Percentiles rank a stretch among this genome's conserved stretches.
These are phyloP conservation scores for Cercospora brassicicola DNA, from an alignment of 2,329 filamentous ascomycete species.

Conservation along the genomic window DNA sequence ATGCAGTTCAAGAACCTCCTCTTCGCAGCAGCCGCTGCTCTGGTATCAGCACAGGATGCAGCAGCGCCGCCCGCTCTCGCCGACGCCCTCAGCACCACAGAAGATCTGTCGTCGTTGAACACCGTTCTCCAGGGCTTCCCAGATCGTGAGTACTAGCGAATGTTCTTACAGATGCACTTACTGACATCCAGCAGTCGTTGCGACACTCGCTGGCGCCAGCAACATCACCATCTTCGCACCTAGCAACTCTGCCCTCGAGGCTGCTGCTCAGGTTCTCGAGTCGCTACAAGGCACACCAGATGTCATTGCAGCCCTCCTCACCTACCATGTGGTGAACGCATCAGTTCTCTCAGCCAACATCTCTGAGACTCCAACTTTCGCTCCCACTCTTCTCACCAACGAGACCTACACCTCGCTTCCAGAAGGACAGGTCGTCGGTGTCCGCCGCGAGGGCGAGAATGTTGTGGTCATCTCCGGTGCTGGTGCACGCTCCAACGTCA, in stretches of 20 bases:
- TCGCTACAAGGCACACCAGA: constrained; percentile 38
- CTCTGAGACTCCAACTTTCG: constrained; percentile 42
- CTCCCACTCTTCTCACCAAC: constrained; percentile 54
- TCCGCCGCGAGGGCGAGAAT: constrained; percentile 40
- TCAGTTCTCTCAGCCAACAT: constrained; percentile 47
- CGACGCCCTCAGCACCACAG: constrained; percentile 37
- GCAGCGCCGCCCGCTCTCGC: constrained; percentile 38
- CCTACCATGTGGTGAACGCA: constrained; percentile 61
- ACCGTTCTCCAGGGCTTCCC: constrained; percentile 18
- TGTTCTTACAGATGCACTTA: background rate
- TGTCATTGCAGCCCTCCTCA: constrained; percentile 50
- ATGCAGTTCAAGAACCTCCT: constrained; percentile 46
- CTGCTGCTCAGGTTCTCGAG: constrained; percentile 38
- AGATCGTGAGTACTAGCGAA: constrained; percentile 10
- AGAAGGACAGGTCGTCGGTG: constrained; percentile 55
- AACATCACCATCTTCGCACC: constrained; percentile 63
- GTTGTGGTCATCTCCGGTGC: constrained; percentile 57
- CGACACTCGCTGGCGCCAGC: constrained; percentile 35
- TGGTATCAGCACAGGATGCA: constrained; percentile 37
- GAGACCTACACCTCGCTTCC: constrained; percentile 58
- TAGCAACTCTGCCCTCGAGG: constrained; percentile 52
- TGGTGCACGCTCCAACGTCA: constrained; percentile 51
- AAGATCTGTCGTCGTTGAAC: constrained; percentile 22
- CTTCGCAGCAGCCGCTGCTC: constrained; percentile 38
- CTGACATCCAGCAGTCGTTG: constrained; percentile 31